phyloP scores from a whole-genome alignment of 352 stramenopile species.

The Phytophthora pseudosyringae region DNA sequence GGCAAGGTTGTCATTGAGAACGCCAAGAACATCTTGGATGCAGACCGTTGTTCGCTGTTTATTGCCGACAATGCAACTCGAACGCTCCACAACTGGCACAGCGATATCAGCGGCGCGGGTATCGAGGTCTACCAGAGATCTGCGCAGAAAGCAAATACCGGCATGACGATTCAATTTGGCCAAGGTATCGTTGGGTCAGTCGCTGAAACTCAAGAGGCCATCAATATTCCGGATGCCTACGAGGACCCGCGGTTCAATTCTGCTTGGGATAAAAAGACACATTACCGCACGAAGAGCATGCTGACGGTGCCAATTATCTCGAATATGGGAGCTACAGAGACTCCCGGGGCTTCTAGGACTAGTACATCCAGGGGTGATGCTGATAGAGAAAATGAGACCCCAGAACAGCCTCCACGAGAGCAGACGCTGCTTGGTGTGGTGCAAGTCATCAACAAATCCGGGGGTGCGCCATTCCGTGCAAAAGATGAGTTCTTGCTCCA shows the following conservation, averaged over 20 bases:
- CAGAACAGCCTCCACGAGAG: constrained; percentile 18
- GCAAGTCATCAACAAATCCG: constrained; percentile 86
- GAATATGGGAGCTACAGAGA: constrained; percentile 36
- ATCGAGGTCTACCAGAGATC: constrained; percentile 55
- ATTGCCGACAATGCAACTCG: constrained; percentile 59
- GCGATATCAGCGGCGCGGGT: constrained; percentile 66
- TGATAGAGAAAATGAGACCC: neutral
- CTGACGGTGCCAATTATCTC: constrained; percentile 75
- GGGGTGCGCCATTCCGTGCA: constrained; percentile 72
- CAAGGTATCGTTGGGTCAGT: constrained; percentile 79
- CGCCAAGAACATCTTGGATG: constrained; percentile 75
- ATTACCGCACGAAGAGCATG: constrained; percentile 86
- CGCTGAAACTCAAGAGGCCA: constrained; percentile 60
- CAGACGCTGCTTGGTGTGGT: constrained; percentile 72
- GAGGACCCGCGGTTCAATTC: constrained; percentile 80
- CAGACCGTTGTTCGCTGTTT: constrained; percentile 79
- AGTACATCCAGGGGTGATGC: neutral
- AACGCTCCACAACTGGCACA: constrained; percentile 78
- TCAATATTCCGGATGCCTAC: constrained; percentile 83
- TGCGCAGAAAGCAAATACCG: constrained; percentile 30
- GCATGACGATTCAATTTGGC: constrained; percentile 76
- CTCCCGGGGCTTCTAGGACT: neutral
- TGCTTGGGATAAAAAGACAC: constrained; percentile 81
- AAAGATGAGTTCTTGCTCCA: constrained; percentile 82
- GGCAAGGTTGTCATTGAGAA: constrained; percentile 83